phyloP scores from a whole-genome alignment of 306 rosid species.

The Pachyrhizus erosus region DNA sequence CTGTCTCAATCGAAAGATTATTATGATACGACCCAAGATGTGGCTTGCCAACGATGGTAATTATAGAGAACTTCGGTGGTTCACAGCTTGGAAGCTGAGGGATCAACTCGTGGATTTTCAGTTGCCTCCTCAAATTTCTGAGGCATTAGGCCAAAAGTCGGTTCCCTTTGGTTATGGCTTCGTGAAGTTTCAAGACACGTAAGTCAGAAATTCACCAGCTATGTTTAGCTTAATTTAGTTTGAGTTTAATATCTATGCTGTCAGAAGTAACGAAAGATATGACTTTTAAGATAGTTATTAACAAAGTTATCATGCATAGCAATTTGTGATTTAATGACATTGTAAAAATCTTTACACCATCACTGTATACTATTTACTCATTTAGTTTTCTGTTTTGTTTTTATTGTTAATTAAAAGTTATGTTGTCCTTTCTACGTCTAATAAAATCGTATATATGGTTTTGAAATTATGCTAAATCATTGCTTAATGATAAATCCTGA shows the following conservation, averaged over 20 bases:
- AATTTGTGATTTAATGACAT: background rate
- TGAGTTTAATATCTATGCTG: background rate
- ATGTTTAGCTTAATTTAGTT: background rate
- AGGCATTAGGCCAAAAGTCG: slow-evolving; percentile 67
- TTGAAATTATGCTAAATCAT: slow-evolving; percentile 8
- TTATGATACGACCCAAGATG: slow-evolving; percentile 92
- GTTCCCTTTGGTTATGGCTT: slow-evolving; percentile 95
- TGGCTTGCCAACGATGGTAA: slow-evolving; percentile 98
- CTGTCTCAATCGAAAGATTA: slow-evolving; percentile 75
- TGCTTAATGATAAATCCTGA: background rate
- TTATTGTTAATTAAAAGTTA: background rate
- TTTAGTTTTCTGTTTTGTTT: background rate
- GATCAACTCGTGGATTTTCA: slow-evolving; percentile 81
- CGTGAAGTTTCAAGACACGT: slow-evolving; percentile 90
- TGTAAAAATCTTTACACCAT: background rate
- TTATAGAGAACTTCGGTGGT: slow-evolving; percentile 97
- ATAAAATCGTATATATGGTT: background rate
- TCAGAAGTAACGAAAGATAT: background rate
- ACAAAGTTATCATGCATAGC: background rate
- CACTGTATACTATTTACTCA: background rate
- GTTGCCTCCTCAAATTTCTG: slow-evolving; percentile 70
- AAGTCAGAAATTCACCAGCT: slow-evolving; percentile 49
- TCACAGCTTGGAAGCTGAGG: slow-evolving; percentile 88
- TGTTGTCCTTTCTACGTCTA: background rate
- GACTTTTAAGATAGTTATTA: background rate